A percentile compares a stretch with the other conserved stretches of the same genome.
These are phyloP conservation scores for Moricandia moricandioides DNA, from an alignment of 345 rosid species.

Conservation along the genomic window DNA sequence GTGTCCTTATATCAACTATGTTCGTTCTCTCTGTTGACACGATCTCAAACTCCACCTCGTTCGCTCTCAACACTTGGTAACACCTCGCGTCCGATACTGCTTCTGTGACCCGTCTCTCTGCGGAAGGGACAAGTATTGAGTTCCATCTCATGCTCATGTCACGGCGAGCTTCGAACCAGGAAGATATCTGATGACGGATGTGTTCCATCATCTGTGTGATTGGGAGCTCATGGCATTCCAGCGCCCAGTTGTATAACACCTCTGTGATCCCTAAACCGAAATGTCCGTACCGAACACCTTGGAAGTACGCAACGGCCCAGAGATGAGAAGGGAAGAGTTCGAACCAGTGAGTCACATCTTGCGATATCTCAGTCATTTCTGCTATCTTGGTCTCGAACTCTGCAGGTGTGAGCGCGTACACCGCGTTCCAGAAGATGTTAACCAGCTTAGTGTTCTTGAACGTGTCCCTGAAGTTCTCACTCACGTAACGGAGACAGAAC, in stretches of 20 bases:
- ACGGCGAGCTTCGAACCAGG: background rate
- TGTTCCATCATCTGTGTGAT: background rate
- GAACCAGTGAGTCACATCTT: background rate
- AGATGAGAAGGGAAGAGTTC: background rate
- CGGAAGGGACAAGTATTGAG: background rate
- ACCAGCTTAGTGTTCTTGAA: background rate
- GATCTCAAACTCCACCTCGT: background rate
- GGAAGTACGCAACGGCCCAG: background rate
- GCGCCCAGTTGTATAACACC: background rate
- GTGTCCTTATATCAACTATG: background rate
- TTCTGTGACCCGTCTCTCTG: background rate
- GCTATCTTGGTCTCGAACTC: background rate
- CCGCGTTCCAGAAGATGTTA: background rate
- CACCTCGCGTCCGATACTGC: background rate
- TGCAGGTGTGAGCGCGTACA: background rate
- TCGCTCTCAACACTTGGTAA: background rate
- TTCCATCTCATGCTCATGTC: background rate
- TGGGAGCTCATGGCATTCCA: background rate
- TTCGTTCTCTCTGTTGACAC: background rate
- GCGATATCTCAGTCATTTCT: background rate
- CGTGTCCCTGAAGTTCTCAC: background rate
- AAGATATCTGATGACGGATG: background rate
- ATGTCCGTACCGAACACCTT: background rate
- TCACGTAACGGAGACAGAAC: slow-evolving; percentile 36
- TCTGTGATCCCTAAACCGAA: background rate